A percentile compares a stretch with the other conserved stretches of the same genome.
Evolutionary conservation across 2,329 filamentous ascomycete genomes (phyloP).

Genomic region (Pseudogymnoascus sp.): DNA sequence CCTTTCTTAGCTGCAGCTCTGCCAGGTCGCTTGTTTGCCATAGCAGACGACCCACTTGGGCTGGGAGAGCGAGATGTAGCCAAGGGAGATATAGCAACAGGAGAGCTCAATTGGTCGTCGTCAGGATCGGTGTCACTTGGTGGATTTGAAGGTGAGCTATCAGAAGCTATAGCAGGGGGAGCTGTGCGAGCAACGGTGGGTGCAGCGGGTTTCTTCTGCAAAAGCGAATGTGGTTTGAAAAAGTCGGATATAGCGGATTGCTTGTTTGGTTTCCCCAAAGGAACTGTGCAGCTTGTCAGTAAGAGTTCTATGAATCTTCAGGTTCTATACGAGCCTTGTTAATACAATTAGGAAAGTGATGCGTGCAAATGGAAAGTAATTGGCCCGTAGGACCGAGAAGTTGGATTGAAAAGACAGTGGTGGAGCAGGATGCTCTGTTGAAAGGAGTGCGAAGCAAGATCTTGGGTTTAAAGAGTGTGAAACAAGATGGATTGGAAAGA

Average conservation of each 20-base stretch:
- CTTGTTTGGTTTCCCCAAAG: neutral
- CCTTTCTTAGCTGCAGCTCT: neutral
- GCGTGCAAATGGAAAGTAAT: neutral
- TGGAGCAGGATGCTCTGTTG: neutral
- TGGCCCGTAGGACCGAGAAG: neutral
- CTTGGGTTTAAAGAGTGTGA: no score
- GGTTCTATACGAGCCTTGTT: neutral
- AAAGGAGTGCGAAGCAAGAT: neutral
- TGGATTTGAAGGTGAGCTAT: neutral
- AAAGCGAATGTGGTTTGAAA: neutral
- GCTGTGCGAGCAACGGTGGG: neutral
- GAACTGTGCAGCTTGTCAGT: neutral
- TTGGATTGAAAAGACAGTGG: neutral
- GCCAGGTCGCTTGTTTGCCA: neutral
- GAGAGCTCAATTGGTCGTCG: neutral
- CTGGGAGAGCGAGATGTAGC: neutral
- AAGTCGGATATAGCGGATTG: conserved; percentile 2
- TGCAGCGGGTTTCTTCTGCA: neutral
- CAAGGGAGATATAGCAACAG: neutral
- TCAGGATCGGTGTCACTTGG: neutral
- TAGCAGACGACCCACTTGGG: neutral
- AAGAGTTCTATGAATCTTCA: neutral
- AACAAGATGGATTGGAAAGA: neutral
- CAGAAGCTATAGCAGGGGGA: neutral
- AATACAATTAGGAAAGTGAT: neutral